Conservation (phyloP, 192 early-diverging fungal species). For the Entrophospora sp. region DNA sequence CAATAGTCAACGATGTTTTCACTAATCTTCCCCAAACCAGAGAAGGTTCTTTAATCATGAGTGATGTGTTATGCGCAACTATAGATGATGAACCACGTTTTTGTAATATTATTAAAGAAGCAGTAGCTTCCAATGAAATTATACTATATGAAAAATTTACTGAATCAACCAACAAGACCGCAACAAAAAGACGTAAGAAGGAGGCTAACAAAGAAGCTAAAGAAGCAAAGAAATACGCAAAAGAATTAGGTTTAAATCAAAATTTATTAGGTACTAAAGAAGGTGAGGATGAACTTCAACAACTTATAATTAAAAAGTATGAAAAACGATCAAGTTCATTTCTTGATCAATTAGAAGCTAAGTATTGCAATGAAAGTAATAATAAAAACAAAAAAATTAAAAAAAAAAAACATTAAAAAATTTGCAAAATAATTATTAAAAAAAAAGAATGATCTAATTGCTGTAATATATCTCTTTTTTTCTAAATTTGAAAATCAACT, state of each 20-base stretch:
- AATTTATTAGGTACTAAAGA: conserved; percentile 32
- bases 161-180: conserved; percentile 36
- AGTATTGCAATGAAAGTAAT: conserved; percentile 33
- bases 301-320: conserved; percentile 47
- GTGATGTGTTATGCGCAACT: conserved; percentile 46
- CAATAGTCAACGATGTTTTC: too few relatives aligned
- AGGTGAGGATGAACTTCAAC: conserved; percentile 34
- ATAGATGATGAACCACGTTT: conserved; percentile 61
- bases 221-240: conserved; percentile 49
- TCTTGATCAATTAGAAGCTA: conserved; percentile 49
- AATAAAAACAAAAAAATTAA: too few relatives aligned
- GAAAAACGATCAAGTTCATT: conserved; percentile 42
- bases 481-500: too few relatives aligned
- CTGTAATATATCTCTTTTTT: too few relatives aligned
- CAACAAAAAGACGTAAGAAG: conserved; percentile 38
- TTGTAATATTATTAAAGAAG: conserved; percentile 48
- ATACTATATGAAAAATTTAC: conserved; percentile 44
- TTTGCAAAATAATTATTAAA: conserved; percentile 4
- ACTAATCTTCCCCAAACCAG: too few relatives aligned
- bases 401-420: conserved; percentile 16
- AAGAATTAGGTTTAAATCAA: conserved; percentile 48
- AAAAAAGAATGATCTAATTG: too few relatives aligned
- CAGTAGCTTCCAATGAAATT: conserved; percentile 49
- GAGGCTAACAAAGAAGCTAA: conserved; percentile 52
- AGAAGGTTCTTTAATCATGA: conserved; percentile 57